These are phyloP conservation scores for Dipodascus albidus DNA, from an alignment of 805 yeast species.

Conservation along the genomic window DNA sequence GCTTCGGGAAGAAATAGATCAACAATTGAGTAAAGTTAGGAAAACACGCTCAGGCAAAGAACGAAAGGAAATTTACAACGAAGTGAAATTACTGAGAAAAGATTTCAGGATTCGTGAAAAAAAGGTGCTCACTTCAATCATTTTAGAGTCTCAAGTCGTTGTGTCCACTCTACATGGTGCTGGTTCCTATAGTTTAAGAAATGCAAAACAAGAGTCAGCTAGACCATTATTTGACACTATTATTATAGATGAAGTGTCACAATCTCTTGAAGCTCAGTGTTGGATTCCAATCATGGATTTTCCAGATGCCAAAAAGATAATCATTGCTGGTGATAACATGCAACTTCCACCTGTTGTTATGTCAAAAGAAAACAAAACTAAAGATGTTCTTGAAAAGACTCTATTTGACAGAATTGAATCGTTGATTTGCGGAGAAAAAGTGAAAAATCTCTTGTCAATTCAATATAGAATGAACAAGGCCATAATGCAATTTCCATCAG, in stretches of 20 bases:
- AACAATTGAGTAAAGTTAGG: slow-evolving; percentile 39
- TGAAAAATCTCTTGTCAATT: slow-evolving; percentile 50
- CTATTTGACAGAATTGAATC: slow-evolving; percentile 69
- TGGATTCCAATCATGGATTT: slow-evolving; percentile 85
- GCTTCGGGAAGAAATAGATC: slow-evolving; percentile 59
- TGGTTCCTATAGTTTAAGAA: slow-evolving; percentile 57
- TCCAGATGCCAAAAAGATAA: slow-evolving; percentile 41
- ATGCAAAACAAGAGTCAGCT: slow-evolving; percentile 31
- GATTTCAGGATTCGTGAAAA: slow-evolving; percentile 61
- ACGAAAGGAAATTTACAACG: slow-evolving; percentile 53
- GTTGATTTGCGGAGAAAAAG: slow-evolving; percentile 31
- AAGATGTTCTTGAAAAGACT: slow-evolving; percentile 45
- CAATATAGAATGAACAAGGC: slow-evolving; percentile 81
- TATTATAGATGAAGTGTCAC: slow-evolving; percentile 92
- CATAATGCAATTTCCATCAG: slow-evolving; percentile 73
- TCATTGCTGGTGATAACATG: slow-evolving; percentile 87
- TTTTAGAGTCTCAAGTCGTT: slow-evolving; percentile 55
- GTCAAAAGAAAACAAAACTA: slow-evolving; percentile 29
- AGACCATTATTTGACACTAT: slow-evolving; percentile 54
- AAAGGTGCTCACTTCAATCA: slow-evolving; percentile 46
- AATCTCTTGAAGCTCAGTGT: slow-evolving; percentile 87
- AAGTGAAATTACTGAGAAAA: slow-evolving; percentile 54
- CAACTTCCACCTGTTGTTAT: slow-evolving; percentile 90
- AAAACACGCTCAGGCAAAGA: slow-evolving; percentile 55
- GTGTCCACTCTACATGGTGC: slow-evolving; percentile 84